Evolutionary conservation across 2,329 filamentous ascomycete genomes (phyloP).

Genomic region (Ophiobolus disseminans): DNA sequence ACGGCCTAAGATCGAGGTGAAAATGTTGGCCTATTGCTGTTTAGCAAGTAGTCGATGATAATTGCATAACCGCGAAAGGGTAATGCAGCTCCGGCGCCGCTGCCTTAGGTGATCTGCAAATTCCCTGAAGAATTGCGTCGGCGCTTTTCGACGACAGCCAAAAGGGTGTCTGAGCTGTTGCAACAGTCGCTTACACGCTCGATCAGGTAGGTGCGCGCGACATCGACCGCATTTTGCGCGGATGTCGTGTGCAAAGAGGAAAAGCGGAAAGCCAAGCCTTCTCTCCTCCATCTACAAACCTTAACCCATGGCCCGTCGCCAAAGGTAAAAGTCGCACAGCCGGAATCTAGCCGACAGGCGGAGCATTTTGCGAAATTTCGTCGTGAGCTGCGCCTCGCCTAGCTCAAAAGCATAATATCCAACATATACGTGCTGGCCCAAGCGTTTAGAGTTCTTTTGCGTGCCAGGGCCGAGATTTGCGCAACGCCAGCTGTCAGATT

Average conservation of each 20-base stretch:
- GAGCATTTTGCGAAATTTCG: too few relatives aligned
- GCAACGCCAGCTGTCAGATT: slow-evolving; percentile 6
- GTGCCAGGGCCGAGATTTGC: not conserved
- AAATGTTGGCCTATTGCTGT: not conserved
- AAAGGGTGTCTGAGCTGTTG: slow-evolving; percentile 1
- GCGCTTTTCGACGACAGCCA: not conserved
- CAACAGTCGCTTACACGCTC: not conserved
- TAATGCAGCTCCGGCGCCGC: not conserved
- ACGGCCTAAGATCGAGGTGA: too few relatives aligned
- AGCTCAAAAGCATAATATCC: too few relatives aligned
- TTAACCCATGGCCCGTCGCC: too few relatives aligned
- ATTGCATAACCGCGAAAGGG: not conserved
- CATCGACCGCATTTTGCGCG: too few relatives aligned
- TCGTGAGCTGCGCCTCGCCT: too few relatives aligned
- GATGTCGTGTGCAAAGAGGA: not conserved
- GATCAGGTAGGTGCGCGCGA: not conserved
- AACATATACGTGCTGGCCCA: not conserved
- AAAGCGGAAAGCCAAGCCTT: too few relatives aligned
- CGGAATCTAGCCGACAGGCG: too few relatives aligned
- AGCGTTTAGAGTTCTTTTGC: too few relatives aligned
- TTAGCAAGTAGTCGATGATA: not conserved
- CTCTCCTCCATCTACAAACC: too few relatives aligned
- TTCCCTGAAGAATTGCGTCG: too few relatives aligned
- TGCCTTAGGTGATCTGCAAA: not conserved
- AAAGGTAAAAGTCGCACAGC: too few relatives aligned